phyloP scores from a whole-genome alignment of 2,329 filamentous ascomycete genomes.

The Pyrenochaeta sp. region DNA sequence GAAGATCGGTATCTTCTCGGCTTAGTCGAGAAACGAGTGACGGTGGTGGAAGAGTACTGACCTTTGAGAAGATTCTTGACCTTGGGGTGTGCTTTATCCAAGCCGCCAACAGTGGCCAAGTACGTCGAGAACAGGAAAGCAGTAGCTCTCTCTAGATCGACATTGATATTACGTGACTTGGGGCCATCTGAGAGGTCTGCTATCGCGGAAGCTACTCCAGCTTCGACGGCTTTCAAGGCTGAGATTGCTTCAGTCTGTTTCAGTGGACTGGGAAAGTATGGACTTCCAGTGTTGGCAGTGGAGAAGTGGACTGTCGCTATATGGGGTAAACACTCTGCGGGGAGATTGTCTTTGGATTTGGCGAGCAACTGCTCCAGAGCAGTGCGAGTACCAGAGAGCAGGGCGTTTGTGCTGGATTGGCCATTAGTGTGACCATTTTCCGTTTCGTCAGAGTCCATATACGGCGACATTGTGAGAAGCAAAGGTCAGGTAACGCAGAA shows the following conservation, averaged over 20 bases:
- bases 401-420: slow-evolving; percentile 26
- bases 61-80: slow-evolving; percentile 58
- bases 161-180: slow-evolving; percentile 52
- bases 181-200: slow-evolving; percentile 62
- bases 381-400: slow-evolving; percentile 43
- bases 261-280: slow-evolving; percentile 55
- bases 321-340: slow-evolving; percentile 39
- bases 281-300: slow-evolving; percentile 47
- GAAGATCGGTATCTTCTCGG: slow-evolving; percentile 71
- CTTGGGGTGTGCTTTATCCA: slow-evolving; percentile 52
- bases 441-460: slow-evolving; percentile 25
- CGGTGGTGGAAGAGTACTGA: slow-evolving; percentile 14
- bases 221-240: slow-evolving; percentile 67
- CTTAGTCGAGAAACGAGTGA: slow-evolving; percentile 13
- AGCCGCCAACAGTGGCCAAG: slow-evolving; percentile 62
- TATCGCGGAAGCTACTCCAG: slow-evolving; percentile 65
- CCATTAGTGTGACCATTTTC: slow-evolving; percentile 16
- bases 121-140: slow-evolving; percentile 67
- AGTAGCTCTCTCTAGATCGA: slow-evolving; percentile 63
- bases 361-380: slow-evolving; percentile 42
- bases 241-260: slow-evolving; percentile 62
- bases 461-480: slow-evolving; percentile 33
- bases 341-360: slow-evolving; percentile 44
- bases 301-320: slow-evolving; percentile 41
- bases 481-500: slow-evolving; percentile 1